Evolutionary conservation across 192 early-diverging fungal genomes (phyloP), one percentile per base, ranked within the genome.

Genomic region (Backusella sp.): DNA sequence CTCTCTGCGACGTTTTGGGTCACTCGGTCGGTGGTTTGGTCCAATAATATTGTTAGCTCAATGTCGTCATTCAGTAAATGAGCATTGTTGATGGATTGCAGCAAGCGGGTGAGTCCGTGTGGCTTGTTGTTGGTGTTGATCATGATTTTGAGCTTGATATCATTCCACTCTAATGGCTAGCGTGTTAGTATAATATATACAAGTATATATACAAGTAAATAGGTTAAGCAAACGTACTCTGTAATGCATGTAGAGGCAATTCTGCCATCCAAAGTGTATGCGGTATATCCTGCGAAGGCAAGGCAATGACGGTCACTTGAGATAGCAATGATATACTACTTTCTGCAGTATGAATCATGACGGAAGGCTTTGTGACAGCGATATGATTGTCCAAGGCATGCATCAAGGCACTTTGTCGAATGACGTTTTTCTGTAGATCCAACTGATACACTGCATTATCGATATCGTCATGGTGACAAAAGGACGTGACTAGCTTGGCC

Each of bases 61-160:
- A 90, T 79, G 9, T 76, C 59, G 73, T 88, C 89, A 23, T 85
- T 86, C 42, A 89, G 44, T 66, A 86, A 90, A 74, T 85, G 75
- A 15, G 87, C 83, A 39, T 76, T 78, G 0, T 77, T 72, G 41
- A 86, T 41, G 8, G 87, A 88, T 46, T 79, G 77, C n/a, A 88
- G 26, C 4, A 88, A 79, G 32, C 87, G 83, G 46, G 83, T 74
- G 30, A 87, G 79, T 15, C 84, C 86, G 67, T 84, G 79, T 26
- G 85, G 84, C 8, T 84, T 79, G 36, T 84, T 81, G 46, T 86
- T 82, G 4, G 83, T 86, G 49, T 87, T 82, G 12, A 87, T 75
- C 30, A 87, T 79, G 23, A 88, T 39, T 70, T 86, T 81, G 19
- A 88, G 72, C n/a, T 78, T 76, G 14, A 83, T 79, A 8, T 76